phyloP scores from a whole-genome alignment of 495 filamentous ascomycete species.

The Letharia columbiana region DNA sequence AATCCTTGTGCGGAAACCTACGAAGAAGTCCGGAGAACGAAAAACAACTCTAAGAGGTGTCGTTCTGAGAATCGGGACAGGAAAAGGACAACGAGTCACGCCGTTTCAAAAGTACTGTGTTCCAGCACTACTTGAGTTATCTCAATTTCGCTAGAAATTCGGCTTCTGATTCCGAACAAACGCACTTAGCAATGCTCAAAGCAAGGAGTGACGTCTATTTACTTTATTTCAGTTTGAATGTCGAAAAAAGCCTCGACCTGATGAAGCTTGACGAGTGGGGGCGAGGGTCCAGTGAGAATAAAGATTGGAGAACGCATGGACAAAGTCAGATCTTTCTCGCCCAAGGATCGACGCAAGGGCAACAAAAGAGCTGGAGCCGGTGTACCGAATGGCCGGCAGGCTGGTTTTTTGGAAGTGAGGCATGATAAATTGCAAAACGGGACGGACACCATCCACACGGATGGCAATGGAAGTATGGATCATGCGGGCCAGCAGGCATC shows the following conservation, averaged over 20 bases:
- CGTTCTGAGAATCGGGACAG: constrained; percentile 31
- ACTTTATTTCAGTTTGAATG: constrained; percentile 42
- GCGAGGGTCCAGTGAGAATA: constrained; percentile 10
- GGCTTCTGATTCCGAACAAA: constrained; percentile 17
- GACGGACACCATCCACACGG: background rate
- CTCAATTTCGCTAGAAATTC: constrained; percentile 17
- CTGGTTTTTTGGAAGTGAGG: background rate
- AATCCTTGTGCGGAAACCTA: constrained; percentile 29
- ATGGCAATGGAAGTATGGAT: background rate
- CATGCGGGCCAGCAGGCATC: background rate
- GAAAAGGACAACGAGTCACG: constrained; percentile 12
- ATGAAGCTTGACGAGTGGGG: constrained; percentile 37
- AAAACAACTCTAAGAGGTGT: constrained; percentile 16
- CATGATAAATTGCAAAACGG: background rate
- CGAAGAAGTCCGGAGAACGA: constrained; percentile 23
- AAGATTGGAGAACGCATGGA: constrained; percentile 13
- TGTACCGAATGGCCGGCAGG: background rate
- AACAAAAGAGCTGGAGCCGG: background rate
- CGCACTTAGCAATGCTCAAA: constrained; percentile 13
- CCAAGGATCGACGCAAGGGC: background rate
- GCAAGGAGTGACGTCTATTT: background rate
- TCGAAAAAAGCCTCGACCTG: constrained; percentile 36
- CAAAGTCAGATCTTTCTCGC: background rate
- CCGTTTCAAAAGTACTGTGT: constrained; percentile 11
- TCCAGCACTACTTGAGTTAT: constrained; percentile 14